Conservation (phyloP, 1,284 basidiomycete genomes). For the Ceratobasidium sp. region DNA sequence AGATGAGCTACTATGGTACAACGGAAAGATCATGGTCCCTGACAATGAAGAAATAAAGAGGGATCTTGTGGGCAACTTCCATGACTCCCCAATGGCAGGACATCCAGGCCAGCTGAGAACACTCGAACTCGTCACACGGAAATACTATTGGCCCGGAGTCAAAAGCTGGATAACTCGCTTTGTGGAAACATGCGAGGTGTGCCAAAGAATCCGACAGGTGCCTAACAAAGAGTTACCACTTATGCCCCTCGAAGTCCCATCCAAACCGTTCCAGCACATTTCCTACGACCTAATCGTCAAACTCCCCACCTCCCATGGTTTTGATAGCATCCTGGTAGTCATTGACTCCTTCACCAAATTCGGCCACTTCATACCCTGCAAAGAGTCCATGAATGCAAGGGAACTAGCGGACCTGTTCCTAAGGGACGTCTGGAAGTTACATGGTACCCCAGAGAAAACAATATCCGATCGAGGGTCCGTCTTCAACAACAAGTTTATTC, state of each 20-base stretch:
- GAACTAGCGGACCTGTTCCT: conserved; percentile 6
- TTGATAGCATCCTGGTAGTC: conserved; percentile 53
- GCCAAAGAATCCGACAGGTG: conserved; percentile 44
- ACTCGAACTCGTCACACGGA: not conserved
- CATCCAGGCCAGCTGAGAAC: conserved; percentile 53
- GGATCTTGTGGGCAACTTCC: conserved; percentile 49
- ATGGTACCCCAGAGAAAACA: not conserved
- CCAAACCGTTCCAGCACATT: conserved; percentile 51
- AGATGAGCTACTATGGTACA: no score
- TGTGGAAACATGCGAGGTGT: conserved; percentile 27
- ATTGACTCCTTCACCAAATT: conserved; percentile 54
- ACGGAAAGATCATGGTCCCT: conserved; percentile 43
- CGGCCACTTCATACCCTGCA: conserved; percentile 50
- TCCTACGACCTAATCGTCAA: conserved; percentile 54
- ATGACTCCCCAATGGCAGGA: conserved; percentile 51
- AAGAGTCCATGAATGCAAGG: conserved; percentile 41
- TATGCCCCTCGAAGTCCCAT: conserved; percentile 45
- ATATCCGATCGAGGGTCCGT: not conserved
- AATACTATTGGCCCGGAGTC: conserved; percentile 33
- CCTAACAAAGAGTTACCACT: conserved; percentile 38
- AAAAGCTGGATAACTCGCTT: conserved; percentile 11
- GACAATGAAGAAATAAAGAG: conserved; percentile 48
- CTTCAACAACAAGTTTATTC: not conserved
- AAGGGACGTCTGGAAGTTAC: not conserved
- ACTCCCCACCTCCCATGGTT: conserved; percentile 50